Base-by-base conservation (phyloP, 2,329 filamentous ascomycete species). In the Cadophora luteo-olivacea region DNA sequence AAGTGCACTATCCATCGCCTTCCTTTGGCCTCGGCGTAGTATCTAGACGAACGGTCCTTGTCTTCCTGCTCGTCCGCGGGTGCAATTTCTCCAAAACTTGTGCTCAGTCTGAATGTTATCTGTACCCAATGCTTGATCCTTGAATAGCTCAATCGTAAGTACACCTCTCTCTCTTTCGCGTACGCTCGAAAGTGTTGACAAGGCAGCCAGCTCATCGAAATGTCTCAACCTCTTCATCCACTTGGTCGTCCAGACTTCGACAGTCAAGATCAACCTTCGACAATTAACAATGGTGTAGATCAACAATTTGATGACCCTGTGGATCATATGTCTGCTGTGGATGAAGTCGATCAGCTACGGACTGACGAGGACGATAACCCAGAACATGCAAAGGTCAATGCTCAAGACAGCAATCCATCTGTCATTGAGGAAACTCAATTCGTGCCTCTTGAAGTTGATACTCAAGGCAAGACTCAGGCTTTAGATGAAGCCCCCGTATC, bases 391-490 rank as follows among this genome's bases (percentile, higher is more conserved):
- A 65, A 65, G 14, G 33, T 4, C 16, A 64, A 70, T n/a, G n/a
- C 54, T 7, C 68, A 66, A 55, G 61, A 66, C 3, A 72, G 64
- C 58, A 41, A 61, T 38, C 38, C 19, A 55, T 71, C 70, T 25
- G 12, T 68, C 4, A 45, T 73, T 25, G 70, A 63, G 36, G 72
- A 76, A 16, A 71, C 73, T 16, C 75, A 77, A 64, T 75, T 65
- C 51, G 65, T 51, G 22, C 24, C 16, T 16, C 45, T 76, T 6
- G 75, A 75, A 62, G 41, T 61, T 45, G 73, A 75, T 24, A 72
- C 69, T 14, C 73, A 75, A 66, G 69, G 63, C 7, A 22, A 61
- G 11, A 66, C 32, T 41, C 29, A 25, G 24, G 55, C 36, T 14
- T 38, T 45, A 19, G 11, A 12, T 61, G 32, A 5, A 61, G 19